phyloP scores from a whole-genome alignment of 176 grass and related monocot genomes.

The Avena atlantica region DNA sequence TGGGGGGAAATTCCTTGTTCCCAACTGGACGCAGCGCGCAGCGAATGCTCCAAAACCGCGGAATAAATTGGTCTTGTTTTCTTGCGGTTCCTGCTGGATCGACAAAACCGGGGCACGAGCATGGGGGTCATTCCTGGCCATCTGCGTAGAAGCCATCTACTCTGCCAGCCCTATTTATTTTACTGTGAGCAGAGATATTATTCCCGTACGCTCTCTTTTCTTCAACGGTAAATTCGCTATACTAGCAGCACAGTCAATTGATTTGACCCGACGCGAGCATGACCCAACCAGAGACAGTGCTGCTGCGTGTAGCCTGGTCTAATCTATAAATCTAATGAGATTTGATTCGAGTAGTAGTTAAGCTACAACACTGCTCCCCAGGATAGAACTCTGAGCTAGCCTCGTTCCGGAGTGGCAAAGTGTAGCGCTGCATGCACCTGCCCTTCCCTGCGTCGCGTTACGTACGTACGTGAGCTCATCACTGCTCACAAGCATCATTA shows the following conservation, averaged over 20 bases:
- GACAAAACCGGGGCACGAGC: conserved; percentile 7
- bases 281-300: neutral
- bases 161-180: neutral
- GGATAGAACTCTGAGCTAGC: conserved; percentile 30
- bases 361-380: conserved; percentile 15
- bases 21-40: neutral
- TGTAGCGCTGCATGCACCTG: neutral
- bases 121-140: neutral
- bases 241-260: neutral
- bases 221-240: neutral
- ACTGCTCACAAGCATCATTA: neutral
- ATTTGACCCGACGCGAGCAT: conserved; percentile 34
- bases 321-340: neutral
- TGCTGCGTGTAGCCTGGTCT: conserved; percentile 13
- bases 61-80: conserved; percentile 10
- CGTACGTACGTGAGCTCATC: conserved; percentile 21
- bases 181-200: neutral
- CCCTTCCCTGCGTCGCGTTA: neutral
- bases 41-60: conserved; percentile 22
- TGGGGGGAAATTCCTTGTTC: neutral
- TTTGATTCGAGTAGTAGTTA: conserved; percentile 22
- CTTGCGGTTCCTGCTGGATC: conserved; percentile 18
- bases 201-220: neutral
- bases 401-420: neutral
- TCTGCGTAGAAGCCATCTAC: neutral